Conservation (phyloP, 257 asterid genomes). For the Solanum peruvianum region DNA sequence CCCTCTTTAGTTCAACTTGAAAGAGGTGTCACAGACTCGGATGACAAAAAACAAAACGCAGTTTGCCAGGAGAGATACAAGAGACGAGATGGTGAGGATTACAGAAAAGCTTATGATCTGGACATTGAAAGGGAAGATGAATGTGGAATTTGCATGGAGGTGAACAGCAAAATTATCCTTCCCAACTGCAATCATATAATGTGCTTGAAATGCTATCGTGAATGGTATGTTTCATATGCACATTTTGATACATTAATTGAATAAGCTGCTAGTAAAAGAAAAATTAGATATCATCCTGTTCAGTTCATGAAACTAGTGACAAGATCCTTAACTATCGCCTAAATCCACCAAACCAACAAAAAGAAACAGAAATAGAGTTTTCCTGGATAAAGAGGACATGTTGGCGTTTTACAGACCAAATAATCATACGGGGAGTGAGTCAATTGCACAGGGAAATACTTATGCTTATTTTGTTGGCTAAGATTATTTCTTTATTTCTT, state of each 20-base stretch:
- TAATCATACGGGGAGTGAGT: neutral
- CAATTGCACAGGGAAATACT: neutral
- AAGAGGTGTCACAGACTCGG: constrained; percentile 73
- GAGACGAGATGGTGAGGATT: constrained; percentile 63
- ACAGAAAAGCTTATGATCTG: constrained; percentile 30
- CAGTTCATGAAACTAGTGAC: neutral
- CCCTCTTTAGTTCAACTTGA: constrained; percentile 85
- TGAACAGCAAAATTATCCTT: constrained; percentile 63
- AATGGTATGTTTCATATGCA: constrained; percentile 41
- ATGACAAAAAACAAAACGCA: constrained; percentile 72
- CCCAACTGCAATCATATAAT: constrained; percentile 79
- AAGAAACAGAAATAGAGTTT: neutral
- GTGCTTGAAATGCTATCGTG: constrained; percentile 91
- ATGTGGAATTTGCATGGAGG: constrained; percentile 97
- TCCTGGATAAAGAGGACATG: neutral
- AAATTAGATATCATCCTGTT: neutral
- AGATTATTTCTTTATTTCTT: neutral
- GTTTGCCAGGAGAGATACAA: constrained; percentile 64
- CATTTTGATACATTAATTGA: neutral
- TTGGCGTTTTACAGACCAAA: neutral
- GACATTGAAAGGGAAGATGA: constrained; percentile 89
- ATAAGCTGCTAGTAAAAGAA: neutral
- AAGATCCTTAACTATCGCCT: neutral
- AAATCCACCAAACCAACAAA: neutral
- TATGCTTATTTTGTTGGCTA: neutral